A percentile compares a stretch with the other conserved stretches of the same genome.
phyloP scores from a whole-genome alignment of 495 filamentous ascomycete species.

The Saxophila tyrrhenica region DNA sequence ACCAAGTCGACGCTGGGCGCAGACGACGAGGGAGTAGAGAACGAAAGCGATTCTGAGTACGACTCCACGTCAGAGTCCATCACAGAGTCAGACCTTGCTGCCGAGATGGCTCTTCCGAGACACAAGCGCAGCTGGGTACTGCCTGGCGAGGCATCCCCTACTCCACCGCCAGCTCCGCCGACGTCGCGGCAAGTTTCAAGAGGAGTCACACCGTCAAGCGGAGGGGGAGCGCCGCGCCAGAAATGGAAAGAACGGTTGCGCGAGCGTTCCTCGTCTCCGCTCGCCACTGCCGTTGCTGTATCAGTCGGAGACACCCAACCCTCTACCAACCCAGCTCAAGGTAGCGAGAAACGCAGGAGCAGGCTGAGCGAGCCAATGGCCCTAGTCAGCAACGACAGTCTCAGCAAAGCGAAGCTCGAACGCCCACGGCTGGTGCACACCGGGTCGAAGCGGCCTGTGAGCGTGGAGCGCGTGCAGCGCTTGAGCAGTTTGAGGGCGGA shows the following conservation, averaged over 20 bases:
- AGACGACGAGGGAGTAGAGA: conserved; percentile 6
- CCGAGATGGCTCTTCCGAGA: conserved; percentile 9
- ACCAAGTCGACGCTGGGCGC: conserved; percentile 10
- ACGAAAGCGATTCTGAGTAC: conserved; percentile 7
- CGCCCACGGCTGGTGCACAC: conserved; percentile 10
- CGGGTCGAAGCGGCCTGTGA: conserved; percentile 5
- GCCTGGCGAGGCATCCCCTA: conserved; percentile 17
- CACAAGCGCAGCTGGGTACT: conserved; percentile 15
- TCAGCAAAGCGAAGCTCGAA: conserved; percentile 6
- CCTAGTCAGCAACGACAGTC: conserved; percentile 14
- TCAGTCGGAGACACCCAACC: neutral
- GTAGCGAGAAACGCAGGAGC: neutral
- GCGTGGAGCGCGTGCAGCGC: conserved; percentile 11
- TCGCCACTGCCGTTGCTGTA: neutral
- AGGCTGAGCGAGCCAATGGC: conserved; percentile 9
- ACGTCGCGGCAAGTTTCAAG: conserved; percentile 12
- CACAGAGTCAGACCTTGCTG: conserved; percentile 7
- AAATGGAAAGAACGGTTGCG: conserved; percentile 1
- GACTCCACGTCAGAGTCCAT: conserved; percentile 5
- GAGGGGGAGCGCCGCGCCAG: neutral
- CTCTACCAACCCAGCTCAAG: neutral
- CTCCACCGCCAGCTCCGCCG: conserved; percentile 15
- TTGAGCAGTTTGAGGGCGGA: conserved; percentile 12
- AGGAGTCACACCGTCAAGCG: neutral
- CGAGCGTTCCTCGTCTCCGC: neutral